Evolutionary conservation across 441 rosid genomes (phyloP).

Genomic region (Populus trichocarpa): DNA sequence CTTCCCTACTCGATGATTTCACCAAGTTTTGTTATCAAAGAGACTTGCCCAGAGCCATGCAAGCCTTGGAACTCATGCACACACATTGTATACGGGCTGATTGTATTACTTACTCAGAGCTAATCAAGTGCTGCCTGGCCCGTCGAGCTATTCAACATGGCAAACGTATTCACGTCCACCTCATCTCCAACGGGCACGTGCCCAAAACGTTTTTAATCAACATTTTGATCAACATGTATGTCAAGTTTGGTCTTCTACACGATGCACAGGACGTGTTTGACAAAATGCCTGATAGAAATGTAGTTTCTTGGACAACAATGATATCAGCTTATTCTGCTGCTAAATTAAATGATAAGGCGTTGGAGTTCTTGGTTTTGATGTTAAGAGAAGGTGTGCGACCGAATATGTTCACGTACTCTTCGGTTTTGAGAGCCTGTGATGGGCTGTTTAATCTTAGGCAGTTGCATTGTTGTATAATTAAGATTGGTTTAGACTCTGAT

Average conservation of each 20-base stretch:
- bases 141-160: constrained; percentile 46
- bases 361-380: constrained; percentile 54
- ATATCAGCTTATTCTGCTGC: constrained; percentile 57
- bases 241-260: constrained; percentile 40
- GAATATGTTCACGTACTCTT: constrained; percentile 64
- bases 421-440: constrained; percentile 58
- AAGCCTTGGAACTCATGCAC: constrained; percentile 49
- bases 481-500: constrained; percentile 61
- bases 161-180: constrained; percentile 44
- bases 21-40: constrained; percentile 45
- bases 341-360: constrained; percentile 37
- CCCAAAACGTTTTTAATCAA: constrained; percentile 57
- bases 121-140: constrained; percentile 56
- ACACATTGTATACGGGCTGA: constrained; percentile 51
- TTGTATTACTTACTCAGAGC: constrained; percentile 43
- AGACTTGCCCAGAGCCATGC: constrained; percentile 57
- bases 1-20: constrained; percentile 42
- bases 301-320: constrained; percentile 72
- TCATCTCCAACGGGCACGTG: constrained; percentile 38
- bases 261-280: constrained; percentile 56
- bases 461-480: constrained; percentile 53
- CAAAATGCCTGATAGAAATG: constrained; percentile 53
- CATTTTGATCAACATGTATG: constrained; percentile 43
- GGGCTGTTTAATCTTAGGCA: constrained; percentile 42
- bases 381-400: constrained; percentile 58